Evolutionary conservation across 106 monocot genomes (phyloP).

Genomic region (Amphibolis antarctica): DNA sequence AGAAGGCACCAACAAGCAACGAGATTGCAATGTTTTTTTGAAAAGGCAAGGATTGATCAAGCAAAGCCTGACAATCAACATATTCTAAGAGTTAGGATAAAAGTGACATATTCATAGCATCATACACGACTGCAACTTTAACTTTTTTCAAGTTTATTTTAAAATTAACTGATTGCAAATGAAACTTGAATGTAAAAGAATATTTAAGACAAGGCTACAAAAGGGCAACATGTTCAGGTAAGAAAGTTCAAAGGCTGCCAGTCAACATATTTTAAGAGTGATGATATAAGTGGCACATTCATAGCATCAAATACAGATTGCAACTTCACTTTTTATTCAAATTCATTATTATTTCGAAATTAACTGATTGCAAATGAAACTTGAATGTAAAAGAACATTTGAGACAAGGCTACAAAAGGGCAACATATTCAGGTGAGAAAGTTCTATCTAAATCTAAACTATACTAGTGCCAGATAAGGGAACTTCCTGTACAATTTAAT

Average conservation of each 20-base stretch:
- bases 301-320: neutral
- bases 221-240: no score
- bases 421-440: no score
- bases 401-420: no score
- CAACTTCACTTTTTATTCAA: neutral
- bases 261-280: neutral
- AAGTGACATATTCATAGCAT: neutral
- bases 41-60: constrained; percentile 22
- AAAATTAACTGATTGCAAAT: neutral
- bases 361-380: no score
- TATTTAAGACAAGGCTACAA: no score
- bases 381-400: no score
- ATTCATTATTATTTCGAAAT: neutral
- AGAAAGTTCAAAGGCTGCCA: constrained; percentile 7
- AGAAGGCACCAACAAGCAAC: constrained; percentile 20
- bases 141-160: neutral
- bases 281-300: neutral
- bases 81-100: neutral
- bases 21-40: constrained; percentile 19
- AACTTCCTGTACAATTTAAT: no score
- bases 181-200: no score
- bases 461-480: no score
- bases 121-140: neutral
- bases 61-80: constrained; percentile 7
- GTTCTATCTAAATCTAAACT: no score